Evolutionary conservation across 202 grass and related monocot genomes (phyloP), one percentile per base, ranked within the genome.

Genomic region (Hordeum pubiflorum): DNA sequence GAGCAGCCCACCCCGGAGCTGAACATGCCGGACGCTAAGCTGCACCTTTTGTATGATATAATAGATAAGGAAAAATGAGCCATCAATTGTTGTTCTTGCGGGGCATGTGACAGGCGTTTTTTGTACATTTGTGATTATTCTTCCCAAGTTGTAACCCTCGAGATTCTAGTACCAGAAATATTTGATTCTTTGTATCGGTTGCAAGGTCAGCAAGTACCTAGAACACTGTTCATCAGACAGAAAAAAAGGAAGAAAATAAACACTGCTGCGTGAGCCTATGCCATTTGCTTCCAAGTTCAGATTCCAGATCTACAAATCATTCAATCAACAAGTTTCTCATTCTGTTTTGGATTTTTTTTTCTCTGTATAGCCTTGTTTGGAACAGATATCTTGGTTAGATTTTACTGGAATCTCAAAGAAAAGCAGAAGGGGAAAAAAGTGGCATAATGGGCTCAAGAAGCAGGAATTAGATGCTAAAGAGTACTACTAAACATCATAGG

Each of bases 91-190:
- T 63, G 57, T 78, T 87, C 59, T 40, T 84, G 50, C 76, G 4
- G 61, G 52, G 10, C 22, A 12, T 37, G 39, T 86, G 83, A 52
- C 43, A 86, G 83, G 79, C 69, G 55, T 61, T 81, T 18, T 79
- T 75, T 83, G 83, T 86, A 86, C 39, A 75, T 83, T 79, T 79
- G 75, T 89, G 83, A 75, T 86, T 86, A 79, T 83, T 86, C 39
- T 68, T 82, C 60, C 34, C 39, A 72, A 69, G 40, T 77, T 86
- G 46, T 81, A 86, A 72, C 60, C 78, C 76, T 50, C 78, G 68
- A 81, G 64, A 73, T 83, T 81, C 37, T 71, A 77, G 90, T 59
- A 84, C 58, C 39, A 12, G 67, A 33, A 80, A 57, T 79, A 72
- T 74, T 89, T 69, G 46, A 73, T 84, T 89, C 77, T 69, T 86